phyloP scores from a whole-genome alignment of 2,329 filamentous ascomycete species.

The Venturia nashicola region DNA sequence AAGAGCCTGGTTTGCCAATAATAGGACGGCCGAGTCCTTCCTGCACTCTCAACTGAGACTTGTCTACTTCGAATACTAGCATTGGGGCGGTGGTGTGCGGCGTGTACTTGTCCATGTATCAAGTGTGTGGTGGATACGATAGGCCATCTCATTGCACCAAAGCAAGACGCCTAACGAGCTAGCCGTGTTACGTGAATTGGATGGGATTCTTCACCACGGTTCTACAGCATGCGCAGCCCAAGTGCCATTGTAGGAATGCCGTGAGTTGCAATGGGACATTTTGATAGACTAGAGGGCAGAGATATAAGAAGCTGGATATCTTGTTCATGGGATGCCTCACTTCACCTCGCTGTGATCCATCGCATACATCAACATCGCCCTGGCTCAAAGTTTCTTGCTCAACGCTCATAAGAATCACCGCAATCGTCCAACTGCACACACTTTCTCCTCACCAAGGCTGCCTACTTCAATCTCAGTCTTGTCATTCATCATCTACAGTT shows the following conservation, averaged over 20 bases:
- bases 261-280: background rate
- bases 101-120: background rate
- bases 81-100: background rate
- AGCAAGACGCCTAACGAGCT: background rate
- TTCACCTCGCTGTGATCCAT: no score
- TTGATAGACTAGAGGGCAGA: background rate
- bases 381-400: background rate
- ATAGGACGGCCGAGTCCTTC: background rate
- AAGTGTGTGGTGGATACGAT: background rate
- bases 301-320: background rate
- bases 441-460: background rate
- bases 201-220: background rate
- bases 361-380: background rate
- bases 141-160: background rate
- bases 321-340: background rate
- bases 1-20: background rate
- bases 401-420: background rate
- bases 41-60: background rate
- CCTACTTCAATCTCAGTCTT: background rate
- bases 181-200: background rate
- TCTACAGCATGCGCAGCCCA: background rate
- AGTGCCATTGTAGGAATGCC: background rate
- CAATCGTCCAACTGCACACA: background rate
- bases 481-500: background rate
- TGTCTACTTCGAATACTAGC: background rate